Evolutionary conservation across 495 filamentous ascomycete genomes (phyloP).

Genomic region (Letharia columbiana): DNA sequence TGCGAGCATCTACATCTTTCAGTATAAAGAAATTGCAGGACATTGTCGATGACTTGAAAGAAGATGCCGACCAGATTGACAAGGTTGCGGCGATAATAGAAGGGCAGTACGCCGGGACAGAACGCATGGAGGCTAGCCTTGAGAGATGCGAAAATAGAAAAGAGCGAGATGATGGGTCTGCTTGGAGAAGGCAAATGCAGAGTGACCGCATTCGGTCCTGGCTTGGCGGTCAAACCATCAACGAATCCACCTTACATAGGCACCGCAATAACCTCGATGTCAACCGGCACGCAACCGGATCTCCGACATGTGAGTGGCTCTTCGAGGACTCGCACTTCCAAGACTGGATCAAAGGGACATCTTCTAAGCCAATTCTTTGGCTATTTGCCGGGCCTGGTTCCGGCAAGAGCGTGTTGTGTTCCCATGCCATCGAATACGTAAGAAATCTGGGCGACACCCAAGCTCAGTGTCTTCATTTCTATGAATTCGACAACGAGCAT

Average conservation of each 20-base stretch:
- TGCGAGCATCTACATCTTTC: constrained; percentile 6
- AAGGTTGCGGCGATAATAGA: not conserved
- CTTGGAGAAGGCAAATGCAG: constrained; percentile 11
- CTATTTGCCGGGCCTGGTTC: constrained; percentile 15
- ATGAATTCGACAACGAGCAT: constrained; percentile 17
- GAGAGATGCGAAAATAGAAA: constrained; percentile 6
- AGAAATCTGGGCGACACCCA: not conserved
- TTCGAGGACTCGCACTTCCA: constrained; percentile 6
- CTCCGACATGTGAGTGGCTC: constrained; percentile 1
- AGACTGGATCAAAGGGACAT: constrained; percentile 9
- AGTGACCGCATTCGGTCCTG: constrained; percentile 11
- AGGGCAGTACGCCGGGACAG: not conserved
- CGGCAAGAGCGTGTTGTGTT: constrained; percentile 18
- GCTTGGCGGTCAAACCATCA: constrained; percentile 10
- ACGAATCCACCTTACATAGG: not conserved
- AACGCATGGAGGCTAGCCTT: not conserved
- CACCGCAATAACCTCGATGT: constrained; percentile 8
- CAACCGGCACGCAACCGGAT: not conserved
- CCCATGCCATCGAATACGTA: constrained; percentile 13
- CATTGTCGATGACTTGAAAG: constrained; percentile 5
- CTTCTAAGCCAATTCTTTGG: constrained; percentile 11
- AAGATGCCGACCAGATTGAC: constrained; percentile 2
- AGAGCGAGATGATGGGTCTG: constrained; percentile 8
- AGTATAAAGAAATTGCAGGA: constrained; percentile 6
- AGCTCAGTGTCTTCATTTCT: constrained; percentile 16